Conservation (phyloP, 106 monocot genomes). For the Narthecium ossifragum region DNA sequence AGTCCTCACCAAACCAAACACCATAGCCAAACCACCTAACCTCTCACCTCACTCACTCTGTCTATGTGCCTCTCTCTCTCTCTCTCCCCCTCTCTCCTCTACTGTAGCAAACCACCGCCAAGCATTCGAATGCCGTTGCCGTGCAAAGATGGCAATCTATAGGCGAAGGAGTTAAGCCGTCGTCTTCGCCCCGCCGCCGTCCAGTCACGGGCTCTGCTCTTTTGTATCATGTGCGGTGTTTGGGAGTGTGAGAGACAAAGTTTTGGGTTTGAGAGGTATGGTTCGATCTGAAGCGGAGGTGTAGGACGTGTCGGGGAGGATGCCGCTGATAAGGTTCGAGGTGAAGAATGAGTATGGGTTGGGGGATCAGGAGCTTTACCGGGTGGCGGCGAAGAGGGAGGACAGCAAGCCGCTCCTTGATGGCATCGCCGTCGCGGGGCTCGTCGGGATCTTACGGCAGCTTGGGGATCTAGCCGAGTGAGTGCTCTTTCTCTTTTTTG, state of each 20-base stretch:
- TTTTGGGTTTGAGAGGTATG: background rate
- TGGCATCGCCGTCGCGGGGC: conserved; percentile 69
- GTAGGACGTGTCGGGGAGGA: conserved; percentile 9
- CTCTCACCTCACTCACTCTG: too few species aligned
- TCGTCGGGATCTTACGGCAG: conserved; percentile 77
- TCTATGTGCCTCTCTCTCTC: too few species aligned
- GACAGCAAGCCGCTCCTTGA: conserved; percentile 68
- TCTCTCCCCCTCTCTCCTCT: too few species aligned
- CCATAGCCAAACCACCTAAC: too few species aligned
- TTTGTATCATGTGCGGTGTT: background rate
- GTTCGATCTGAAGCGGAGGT: background rate
- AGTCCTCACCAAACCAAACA: too few species aligned
- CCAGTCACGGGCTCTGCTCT: background rate
- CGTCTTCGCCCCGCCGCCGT: background rate
- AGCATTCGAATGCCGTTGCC: too few species aligned
- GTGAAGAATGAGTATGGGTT: conserved; percentile 57
- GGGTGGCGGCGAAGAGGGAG: conserved; percentile 20
- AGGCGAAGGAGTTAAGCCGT: too few species aligned
- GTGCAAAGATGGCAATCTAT: conserved; percentile 17
- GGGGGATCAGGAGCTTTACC: conserved; percentile 46
- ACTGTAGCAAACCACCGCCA: too few species aligned
- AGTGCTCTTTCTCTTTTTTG: conserved; percentile 11
- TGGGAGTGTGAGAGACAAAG: background rate
- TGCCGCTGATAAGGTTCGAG: conserved; percentile 54
- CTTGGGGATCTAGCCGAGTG: conserved; percentile 84